Percentiles rank a stretch among this genome's conserved stretches.
Evolutionary conservation across 1,284 basidiomycete genomes (phyloP).

Genomic region (Apiotrichum akiyoshidainum): DNA sequence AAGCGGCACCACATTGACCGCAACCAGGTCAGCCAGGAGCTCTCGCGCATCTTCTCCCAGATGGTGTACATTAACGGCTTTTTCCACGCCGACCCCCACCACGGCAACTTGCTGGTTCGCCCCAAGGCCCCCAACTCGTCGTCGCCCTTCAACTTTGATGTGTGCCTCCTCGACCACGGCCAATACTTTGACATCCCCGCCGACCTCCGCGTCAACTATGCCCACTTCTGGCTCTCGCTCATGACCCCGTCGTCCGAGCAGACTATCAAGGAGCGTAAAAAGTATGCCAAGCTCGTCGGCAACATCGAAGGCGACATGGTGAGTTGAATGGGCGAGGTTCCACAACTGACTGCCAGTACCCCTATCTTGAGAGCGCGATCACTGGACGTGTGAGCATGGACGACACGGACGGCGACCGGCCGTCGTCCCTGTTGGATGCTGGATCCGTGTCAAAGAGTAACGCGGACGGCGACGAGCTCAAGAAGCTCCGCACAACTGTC

Average conservation of each 20-base stretch:
- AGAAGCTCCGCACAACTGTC: slow-evolving; percentile 62
- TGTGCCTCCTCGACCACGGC: slow-evolving; percentile 84
- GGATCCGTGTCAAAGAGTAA: slow-evolving; percentile 66
- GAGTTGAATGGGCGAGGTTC: slow-evolving; percentile 34
- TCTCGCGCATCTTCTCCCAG: slow-evolving; percentile 75
- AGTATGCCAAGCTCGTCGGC: slow-evolving; percentile 82
- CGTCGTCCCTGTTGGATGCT: slow-evolving; percentile 66
- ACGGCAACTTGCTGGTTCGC: slow-evolving; percentile 86
- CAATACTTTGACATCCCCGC: slow-evolving; percentile 81
- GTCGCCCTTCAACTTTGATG: slow-evolving; percentile 90
- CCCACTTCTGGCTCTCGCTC: slow-evolving; percentile 74
- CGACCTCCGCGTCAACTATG: slow-evolving; percentile 63
- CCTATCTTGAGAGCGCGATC: slow-evolving; percentile 77
- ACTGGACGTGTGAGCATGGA: slow-evolving; percentile 58
- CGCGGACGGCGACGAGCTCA: slow-evolving; percentile 67
- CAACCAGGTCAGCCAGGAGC: slow-evolving; percentile 86
- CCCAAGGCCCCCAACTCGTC: slow-evolving; percentile 61
- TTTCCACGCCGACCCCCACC: slow-evolving; percentile 52
- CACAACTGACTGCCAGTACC: slow-evolving; percentile 30
- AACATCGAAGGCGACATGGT: slow-evolving; percentile 84
- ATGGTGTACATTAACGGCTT: slow-evolving; percentile 94
- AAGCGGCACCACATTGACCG: slow-evolving; percentile 82
- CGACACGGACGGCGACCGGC: slow-evolving; percentile 19
- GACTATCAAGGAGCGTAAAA: slow-evolving; percentile 65
- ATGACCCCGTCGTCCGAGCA: slow-evolving; percentile 67